Base-by-base conservation (phyloP, 352 stramenopile genomes). In the Globisporangium splendens region DNA sequence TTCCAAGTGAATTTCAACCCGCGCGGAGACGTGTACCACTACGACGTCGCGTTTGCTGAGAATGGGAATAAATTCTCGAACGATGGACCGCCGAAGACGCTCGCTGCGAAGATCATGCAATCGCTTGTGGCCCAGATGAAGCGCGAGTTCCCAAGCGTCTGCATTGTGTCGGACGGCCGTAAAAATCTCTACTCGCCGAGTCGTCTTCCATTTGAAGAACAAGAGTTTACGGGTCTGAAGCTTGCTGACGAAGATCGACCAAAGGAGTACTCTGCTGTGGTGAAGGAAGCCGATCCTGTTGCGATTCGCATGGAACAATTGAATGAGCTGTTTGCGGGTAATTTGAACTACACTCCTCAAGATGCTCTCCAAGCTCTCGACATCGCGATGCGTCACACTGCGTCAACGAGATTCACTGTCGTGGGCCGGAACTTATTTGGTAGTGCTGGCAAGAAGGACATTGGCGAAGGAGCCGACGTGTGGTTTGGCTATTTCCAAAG, bases 401-500 rank as follows among this genome's bases (percentile, higher is more conserved):
- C 74, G 1, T 80, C 78, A 22, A 60, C 75, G 49, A 59, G 70
- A 0, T 85, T 89, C 50, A 86, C 72, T 3, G 46, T 70, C 0
- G 76, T 90, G 8, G 83, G 83, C 0, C 65, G 83, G 10, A 90
- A 87, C 13, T 52, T 90, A 46, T 92, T 83, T 43, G 71, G 42
- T 21, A 33, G 43, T 22, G 28, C 46, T 11, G 69, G 73, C 1
- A 79, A 80, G n/a, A 71, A 67, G 18, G 48, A 66, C 20, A 72
- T 92, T 18, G 78, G 79, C 10, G 79, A 88, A 69, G 83, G 83
- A 10, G 70, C 76, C 0, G 76, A 89, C 22, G 56, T 84, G 12
- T 92, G 83, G 79, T 85, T 77, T 28, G 83, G 83, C 8, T 90
- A 90, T 60, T 88, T 86, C 53, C 83, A 92, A 63, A 88, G 75